Conservation (phyloP, 192 early-diverging fungal genomes). For the Podila epicladia region DNA sequence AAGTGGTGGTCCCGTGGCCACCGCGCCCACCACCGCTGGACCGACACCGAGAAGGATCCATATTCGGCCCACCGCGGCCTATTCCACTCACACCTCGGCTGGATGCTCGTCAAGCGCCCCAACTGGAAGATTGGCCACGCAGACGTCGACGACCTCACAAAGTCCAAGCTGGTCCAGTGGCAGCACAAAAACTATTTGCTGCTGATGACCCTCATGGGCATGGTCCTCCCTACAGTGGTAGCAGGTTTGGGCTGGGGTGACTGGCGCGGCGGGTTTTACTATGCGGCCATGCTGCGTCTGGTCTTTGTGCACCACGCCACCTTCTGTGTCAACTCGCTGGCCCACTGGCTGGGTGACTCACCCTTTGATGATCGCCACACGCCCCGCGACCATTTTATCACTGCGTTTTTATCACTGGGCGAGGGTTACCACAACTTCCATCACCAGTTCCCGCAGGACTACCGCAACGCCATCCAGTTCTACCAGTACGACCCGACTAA, state of each 20-base stretch:
- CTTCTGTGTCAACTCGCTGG: slow-evolving; percentile 91
- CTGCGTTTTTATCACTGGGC: slow-evolving; percentile 79
- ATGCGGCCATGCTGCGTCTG: slow-evolving; percentile 75
- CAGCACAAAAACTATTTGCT: slow-evolving; percentile 84
- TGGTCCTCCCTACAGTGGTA: slow-evolving; percentile 85
- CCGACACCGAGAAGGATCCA: slow-evolving; percentile 85
- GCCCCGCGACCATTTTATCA: slow-evolving; percentile 86
- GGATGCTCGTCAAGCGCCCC: slow-evolving; percentile 88
- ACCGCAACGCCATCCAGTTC: slow-evolving; percentile 83
- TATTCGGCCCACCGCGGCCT: slow-evolving; percentile 84
- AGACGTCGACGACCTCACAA: slow-evolving; percentile 83
- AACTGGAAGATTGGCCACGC: slow-evolving; percentile 77
- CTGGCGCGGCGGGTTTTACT: slow-evolving; percentile 83
- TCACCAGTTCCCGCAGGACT: slow-evolving; percentile 90
- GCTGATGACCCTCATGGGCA: slow-evolving; percentile 77
- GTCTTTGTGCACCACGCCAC: slow-evolving; percentile 88
- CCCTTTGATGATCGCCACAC: slow-evolving; percentile 87
- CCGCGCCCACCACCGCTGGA: slow-evolving; percentile 90
- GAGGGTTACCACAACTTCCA: slow-evolving; percentile 95
- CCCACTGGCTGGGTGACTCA: slow-evolving; percentile 79
- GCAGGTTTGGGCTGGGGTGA: slow-evolving; percentile 88
- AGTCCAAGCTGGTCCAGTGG: slow-evolving; percentile 74
- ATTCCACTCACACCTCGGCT: slow-evolving; percentile 85
- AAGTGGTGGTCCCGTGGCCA: slow-evolving; percentile 92
- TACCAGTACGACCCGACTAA: slow-evolving; percentile 91